Conservation (phyloP, 257 asterid genomes). For the Nicotiana otophora region DNA sequence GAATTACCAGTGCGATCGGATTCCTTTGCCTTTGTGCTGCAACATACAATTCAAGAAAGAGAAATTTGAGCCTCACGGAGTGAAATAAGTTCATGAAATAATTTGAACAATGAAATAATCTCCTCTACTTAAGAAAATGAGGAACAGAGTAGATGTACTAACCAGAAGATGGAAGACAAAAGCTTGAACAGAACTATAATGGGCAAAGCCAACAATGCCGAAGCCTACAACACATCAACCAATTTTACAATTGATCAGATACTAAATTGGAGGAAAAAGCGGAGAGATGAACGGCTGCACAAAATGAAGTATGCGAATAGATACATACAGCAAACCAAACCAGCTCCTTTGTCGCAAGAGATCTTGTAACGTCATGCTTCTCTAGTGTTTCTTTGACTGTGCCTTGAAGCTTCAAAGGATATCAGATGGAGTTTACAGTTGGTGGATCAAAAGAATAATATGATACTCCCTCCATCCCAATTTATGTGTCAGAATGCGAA, state of each 20-base stretch:
- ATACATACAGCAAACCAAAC: conserved; percentile 76
- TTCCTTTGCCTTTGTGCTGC: conserved; percentile 43
- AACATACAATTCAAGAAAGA: conserved; percentile 4
- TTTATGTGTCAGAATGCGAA: no score
- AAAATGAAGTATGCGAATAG: not conserved
- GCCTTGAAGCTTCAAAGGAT: conserved; percentile 55
- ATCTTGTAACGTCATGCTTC: conserved; percentile 62
- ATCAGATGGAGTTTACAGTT: not conserved
- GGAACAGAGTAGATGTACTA: conserved; percentile 9
- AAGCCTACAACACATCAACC: conserved; percentile 43
- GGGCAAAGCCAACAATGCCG: conserved; percentile 74
- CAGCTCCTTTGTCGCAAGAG: conserved; percentile 77
- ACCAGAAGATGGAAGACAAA: conserved; percentile 49
- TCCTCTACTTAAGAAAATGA: not conserved
- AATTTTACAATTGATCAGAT: not conserved
- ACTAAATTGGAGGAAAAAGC: not conserved
- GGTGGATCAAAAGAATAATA: not conserved
- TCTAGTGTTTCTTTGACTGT: conserved; percentile 57
- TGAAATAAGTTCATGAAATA: not conserved
- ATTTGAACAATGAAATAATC: not conserved
- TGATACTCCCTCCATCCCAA: not conserved
- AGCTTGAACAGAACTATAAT: conserved; percentile 36
- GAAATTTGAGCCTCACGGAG: not conserved
- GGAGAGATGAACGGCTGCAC: not conserved
- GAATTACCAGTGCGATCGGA: conserved; percentile 29